Percentiles rank a stretch among this genome's conserved stretches.
These are phyloP conservation scores for Saccharomycopsis javanensis DNA, from an alignment of 805 yeast genomes.

Conservation along the genomic window DNA sequence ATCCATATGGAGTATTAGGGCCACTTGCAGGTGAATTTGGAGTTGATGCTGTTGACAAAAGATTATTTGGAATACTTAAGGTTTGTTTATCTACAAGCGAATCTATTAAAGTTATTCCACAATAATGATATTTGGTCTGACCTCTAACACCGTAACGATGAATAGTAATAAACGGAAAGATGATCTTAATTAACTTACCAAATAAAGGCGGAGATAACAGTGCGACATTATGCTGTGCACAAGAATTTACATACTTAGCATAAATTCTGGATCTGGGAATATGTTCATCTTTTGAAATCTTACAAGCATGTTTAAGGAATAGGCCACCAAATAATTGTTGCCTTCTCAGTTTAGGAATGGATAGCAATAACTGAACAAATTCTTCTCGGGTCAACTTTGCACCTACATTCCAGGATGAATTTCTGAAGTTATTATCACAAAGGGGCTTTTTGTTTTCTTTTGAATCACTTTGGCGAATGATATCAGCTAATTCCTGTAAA, in stretches of 20 bases:
- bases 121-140: slow-evolving; percentile 70
- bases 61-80: not conserved
- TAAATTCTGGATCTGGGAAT: slow-evolving; percentile 61
- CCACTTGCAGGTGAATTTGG: slow-evolving; percentile 6
- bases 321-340: slow-evolving; percentile 72
- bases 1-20: slow-evolving; percentile 3
- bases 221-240: slow-evolving; percentile 43
- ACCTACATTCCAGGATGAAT: not conserved
- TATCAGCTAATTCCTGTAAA: slow-evolving; percentile 4
- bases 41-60: not conserved
- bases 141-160: slow-evolving; percentile 74
- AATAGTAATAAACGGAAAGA: slow-evolving; percentile 57
- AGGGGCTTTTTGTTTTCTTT: not conserved
- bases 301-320: slow-evolving; percentile 64
- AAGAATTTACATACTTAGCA: slow-evolving; percentile 51
- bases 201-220: slow-evolving; percentile 69
- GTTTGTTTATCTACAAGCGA: not conserved
- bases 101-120: slow-evolving; percentile 51
- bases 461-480: slow-evolving; percentile 1
- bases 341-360: slow-evolving; percentile 26
- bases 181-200: slow-evolving; percentile 57
- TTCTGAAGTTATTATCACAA: not conserved
- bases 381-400: slow-evolving; percentile 9
- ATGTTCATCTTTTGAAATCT: slow-evolving; percentile 37
- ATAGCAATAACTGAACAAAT: slow-evolving; percentile 24